Conservation (phyloP, 1,284 basidiomycete genomes). For the Austroboletus novae-zelandiae region DNA sequence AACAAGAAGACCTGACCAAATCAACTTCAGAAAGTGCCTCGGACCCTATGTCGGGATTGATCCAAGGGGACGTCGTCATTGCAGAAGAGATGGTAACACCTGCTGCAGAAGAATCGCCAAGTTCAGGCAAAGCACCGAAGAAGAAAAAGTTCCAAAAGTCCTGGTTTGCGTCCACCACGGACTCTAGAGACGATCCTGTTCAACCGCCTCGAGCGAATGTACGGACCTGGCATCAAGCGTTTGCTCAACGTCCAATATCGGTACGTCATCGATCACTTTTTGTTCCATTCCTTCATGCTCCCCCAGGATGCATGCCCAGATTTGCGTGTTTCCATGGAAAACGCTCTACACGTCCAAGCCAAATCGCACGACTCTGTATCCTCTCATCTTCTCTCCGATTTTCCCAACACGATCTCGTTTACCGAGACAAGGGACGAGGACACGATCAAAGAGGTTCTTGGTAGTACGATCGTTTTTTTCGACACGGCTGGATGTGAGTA, state of each 20-base stretch:
- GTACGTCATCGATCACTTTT: conserved; percentile 44
- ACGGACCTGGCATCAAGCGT: conserved; percentile 79
- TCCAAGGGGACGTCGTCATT: conserved; percentile 23
- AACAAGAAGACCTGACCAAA: conserved; percentile 2
- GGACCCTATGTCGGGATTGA: conserved; percentile 16
- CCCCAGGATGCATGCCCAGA: conserved; percentile 81
- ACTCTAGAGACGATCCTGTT: conserved; percentile 90
- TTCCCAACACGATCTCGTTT: conserved; percentile 49
- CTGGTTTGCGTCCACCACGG: conserved; percentile 59
- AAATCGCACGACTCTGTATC: conserved; percentile 72
- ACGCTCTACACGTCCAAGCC: conserved; percentile 71
- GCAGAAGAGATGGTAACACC: conserved; percentile 15
- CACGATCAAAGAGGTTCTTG: conserved; percentile 59
- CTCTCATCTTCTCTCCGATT: conserved; percentile 67
- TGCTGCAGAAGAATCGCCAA: conserved; percentile 6
- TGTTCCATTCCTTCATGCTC: conserved; percentile 29
- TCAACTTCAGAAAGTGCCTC: conserved; percentile 8
- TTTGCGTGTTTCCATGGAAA: conserved; percentile 80
- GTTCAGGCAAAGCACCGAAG: conserved; percentile 14
- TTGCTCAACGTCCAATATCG: conserved; percentile 88
- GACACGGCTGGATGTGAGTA: conserved; percentile 94
- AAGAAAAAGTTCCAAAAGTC: conserved; percentile 14
- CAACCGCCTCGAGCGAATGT: conserved; percentile 85
- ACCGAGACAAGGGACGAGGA: conserved; percentile 56
- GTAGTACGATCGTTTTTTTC: conserved; percentile 84